Evolutionary conservation across 192 early-diverging fungal genomes (phyloP).

Genomic region (Backusella australiensis): DNA sequence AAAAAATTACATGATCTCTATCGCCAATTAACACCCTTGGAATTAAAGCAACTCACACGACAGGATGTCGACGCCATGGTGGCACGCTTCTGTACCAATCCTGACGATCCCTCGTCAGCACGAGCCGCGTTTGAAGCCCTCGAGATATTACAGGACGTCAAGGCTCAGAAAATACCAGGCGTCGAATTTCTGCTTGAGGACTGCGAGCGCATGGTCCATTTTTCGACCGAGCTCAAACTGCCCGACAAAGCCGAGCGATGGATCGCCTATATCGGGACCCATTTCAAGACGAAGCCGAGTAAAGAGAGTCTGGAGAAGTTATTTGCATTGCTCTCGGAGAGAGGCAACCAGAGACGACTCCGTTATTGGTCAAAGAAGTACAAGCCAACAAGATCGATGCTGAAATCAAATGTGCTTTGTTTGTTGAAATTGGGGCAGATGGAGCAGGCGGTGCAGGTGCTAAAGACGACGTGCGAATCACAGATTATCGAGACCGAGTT

Average conservation of each 20-base stretch:
- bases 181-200: neutral
- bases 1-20: neutral
- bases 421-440: neutral
- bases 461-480: neutral
- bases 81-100: neutral
- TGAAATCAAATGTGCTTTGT: slow-evolving; percentile 3
- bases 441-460: neutral
- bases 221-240: slow-evolving; percentile 1
- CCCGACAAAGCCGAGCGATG: neutral
- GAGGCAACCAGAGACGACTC: neutral
- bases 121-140: neutral
- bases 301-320: neutral
- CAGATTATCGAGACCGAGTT: neutral
- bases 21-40: neutral
- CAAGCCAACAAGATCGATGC: neutral
- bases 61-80: neutral
- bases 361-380: neutral
- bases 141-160: slow-evolving; percentile 7
- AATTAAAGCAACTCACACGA: slow-evolving; percentile 5
- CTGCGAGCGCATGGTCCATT: neutral
- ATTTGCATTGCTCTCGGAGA: neutral
- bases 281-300: neutral
- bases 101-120: neutral
- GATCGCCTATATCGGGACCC: neutral
- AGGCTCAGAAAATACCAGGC: neutral